Percentiles rank a stretch among this genome's conserved stretches.
These are phyloP conservation scores for Mycena indigotica DNA, from an alignment of 768 basidiomycete species.

Conservation along the genomic window DNA sequence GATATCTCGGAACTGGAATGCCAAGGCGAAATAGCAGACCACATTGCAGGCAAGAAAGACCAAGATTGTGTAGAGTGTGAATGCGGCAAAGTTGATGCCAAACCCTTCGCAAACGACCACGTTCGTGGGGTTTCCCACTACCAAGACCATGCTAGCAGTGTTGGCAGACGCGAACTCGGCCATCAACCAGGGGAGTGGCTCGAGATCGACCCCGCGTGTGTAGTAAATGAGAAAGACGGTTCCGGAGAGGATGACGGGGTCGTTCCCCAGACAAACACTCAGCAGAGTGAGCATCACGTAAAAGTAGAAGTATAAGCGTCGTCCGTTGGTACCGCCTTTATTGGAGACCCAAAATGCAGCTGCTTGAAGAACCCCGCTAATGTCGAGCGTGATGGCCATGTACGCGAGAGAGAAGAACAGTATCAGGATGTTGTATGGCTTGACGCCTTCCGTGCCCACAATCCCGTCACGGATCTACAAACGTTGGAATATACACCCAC, in stretches of 20 bases:
- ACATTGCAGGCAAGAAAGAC: slow-evolving; percentile 71
- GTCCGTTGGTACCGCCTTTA: slow-evolving; percentile 70
- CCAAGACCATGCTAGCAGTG: slow-evolving; percentile 70
- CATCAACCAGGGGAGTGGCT: slow-evolving; percentile 69
- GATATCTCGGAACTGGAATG: slow-evolving; percentile 56
- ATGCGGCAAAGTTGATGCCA: slow-evolving; percentile 71
- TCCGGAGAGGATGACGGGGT: slow-evolving; percentile 89
- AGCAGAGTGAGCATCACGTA: slow-evolving; percentile 79
- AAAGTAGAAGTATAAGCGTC: slow-evolving; percentile 74
- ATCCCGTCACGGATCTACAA: slow-evolving; percentile 69
- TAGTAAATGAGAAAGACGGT: slow-evolving; percentile 90
- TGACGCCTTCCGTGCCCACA: slow-evolving; percentile 64
- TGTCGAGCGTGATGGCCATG: slow-evolving; percentile 88
- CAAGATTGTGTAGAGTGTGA: slow-evolving; percentile 80
- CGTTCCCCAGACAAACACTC: slow-evolving; percentile 84
- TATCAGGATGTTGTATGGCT: slow-evolving; percentile 91
- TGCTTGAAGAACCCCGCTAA: slow-evolving; percentile 82
- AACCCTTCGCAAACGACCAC: slow-evolving; percentile 91
- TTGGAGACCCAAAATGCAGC: slow-evolving; percentile 89
- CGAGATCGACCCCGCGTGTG: slow-evolving; percentile 63
- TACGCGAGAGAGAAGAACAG: slow-evolving; percentile 92
- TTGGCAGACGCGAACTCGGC: slow-evolving; percentile 79
- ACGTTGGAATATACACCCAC: background rate
- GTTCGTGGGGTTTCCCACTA: slow-evolving; percentile 93
- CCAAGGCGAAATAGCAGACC: slow-evolving; percentile 59